Base-by-base conservation (phyloP, 768 basidiomycete species). In the Lanmaoa pseudosensibilis region DNA sequence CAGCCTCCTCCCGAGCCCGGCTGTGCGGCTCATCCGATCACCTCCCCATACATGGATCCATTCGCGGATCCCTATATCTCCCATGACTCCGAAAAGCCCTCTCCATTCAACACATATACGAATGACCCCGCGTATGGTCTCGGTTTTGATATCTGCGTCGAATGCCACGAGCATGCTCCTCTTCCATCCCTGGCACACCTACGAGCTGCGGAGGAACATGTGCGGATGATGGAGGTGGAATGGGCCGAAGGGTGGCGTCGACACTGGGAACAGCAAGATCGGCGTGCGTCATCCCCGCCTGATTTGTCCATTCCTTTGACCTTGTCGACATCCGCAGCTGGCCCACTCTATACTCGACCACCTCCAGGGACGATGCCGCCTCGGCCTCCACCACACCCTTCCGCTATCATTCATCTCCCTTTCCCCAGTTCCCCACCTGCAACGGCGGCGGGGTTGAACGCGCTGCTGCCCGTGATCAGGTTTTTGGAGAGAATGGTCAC, bases 121-220 rank as follows among this genome's bases (percentile, higher is more conserved):
- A 80, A 81, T 52, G 78, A 79, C 60, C 80, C 82, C 16, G 64
- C 60, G 32, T 59, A 74, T n/a, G 86, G 85, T 34, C 75, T 80
- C 56, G 90, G 89, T 16, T 94, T 86, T 66, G 87, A 93, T 65
- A 83, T 96, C 41, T 94, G 92, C 69, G 82, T 96, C 58, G 92
- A 96, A 73, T 92, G 90, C 66, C 88, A 90, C 65, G 91, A 94
- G 60, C 75, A 83, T 34, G 90, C 90, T 2, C 84, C 86, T 15
- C 87, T 90, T 70, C 89, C 92, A 0, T 78, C 78, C n/a, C 55
- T 78, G 0, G 77, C 81, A 36, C 86, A 90, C 64, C 71, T 92
- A 37, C 79, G 84, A 49, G 85, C 84, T 4, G 88, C 87, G 9
- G 89, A 93, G 68, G 90, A 92, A 56, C 88, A 92, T 62, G 65